Conservation (phyloP, 2,329 filamentous ascomycete genomes). For the Colletotrichum tanaceti region DNA sequence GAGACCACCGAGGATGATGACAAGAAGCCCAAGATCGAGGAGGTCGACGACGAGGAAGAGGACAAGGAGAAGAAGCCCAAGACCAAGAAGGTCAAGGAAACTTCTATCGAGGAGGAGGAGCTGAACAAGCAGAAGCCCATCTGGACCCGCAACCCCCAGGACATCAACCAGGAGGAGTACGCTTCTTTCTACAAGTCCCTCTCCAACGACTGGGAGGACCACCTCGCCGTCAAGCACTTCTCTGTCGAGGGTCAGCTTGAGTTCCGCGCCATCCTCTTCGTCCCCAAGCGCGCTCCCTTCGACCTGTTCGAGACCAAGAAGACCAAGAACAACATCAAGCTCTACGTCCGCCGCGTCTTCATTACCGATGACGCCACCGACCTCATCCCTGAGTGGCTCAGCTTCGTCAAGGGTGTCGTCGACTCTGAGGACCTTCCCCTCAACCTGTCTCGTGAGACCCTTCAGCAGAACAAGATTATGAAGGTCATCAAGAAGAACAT, state of each 20-base stretch:
- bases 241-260: slow-evolving; percentile 99
- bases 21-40: slow-evolving; percentile 96
- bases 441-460: slow-evolving; percentile 99
- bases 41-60: slow-evolving; percentile 88
- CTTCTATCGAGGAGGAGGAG: slow-evolving; percentile 98
- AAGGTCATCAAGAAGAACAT: slow-evolving; percentile 99
- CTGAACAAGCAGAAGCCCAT: slow-evolving; percentile 99
- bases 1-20: slow-evolving; percentile 75
- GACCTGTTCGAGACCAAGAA: slow-evolving; percentile 99
- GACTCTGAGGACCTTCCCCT: slow-evolving; percentile 99
- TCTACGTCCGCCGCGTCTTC: slow-evolving; percentile 99
- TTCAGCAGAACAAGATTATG: slow-evolving; percentile 99
- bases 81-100: slow-evolving; percentile 99
- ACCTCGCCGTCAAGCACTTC: slow-evolving; percentile 99
- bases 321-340: slow-evolving; percentile 99
- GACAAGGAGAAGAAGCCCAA: slow-evolving; percentile 92
- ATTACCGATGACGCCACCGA: slow-evolving; percentile 99
- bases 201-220: slow-evolving; percentile 99
- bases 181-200: slow-evolving; percentile 99
- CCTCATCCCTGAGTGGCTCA: slow-evolving; percentile 98
- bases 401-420: slow-evolving; percentile 99
- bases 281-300: slow-evolving; percentile 99
- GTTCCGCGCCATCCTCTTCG: slow-evolving; percentile 99
- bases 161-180: slow-evolving; percentile 97
- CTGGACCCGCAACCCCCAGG: slow-evolving; percentile 97